phyloP scores from a whole-genome alignment of 78 protist genomes.

The Planoprotostelium fungivorum region DNA sequence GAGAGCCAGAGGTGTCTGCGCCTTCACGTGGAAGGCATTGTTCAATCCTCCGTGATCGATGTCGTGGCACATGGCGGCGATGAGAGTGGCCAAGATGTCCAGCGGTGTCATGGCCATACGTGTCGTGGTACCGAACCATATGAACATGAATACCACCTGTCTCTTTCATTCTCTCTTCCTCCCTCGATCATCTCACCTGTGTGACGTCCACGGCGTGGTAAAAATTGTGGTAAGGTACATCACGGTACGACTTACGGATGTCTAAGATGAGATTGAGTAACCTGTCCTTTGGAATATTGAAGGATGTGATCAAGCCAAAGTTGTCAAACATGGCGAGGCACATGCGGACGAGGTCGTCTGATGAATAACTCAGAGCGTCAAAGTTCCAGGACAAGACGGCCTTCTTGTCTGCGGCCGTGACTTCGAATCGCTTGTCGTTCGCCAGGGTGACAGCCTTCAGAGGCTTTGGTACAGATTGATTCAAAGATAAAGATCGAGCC shows the following conservation, averaged over 20 bases:
- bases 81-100: slow-evolving; percentile 5
- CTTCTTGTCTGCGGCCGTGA: background rate
- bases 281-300: slow-evolving; percentile 56
- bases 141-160: background rate
- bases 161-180: background rate
- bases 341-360: slow-evolving; percentile 54
- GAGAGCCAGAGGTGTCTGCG: slow-evolving; percentile 44
- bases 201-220: slow-evolving; percentile 17
- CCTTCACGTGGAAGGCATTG: slow-evolving; percentile 28
- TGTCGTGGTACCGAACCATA: background rate
- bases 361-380: slow-evolving; percentile 38
- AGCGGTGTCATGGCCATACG: background rate
- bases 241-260: background rate
- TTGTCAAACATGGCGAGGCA: slow-evolving; percentile 62
- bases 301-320: slow-evolving; percentile 28
- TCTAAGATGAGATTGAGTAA: background rate
- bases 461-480: background rate
- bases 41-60: slow-evolving; percentile 16
- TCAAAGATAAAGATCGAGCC: background rate
- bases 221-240: slow-evolving; percentile 17
- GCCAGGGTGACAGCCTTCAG: background rate
- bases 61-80: slow-evolving; percentile 16
- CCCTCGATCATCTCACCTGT: background rate
- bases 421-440: background rate
- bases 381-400: slow-evolving; percentile 45